phyloP scores from a whole-genome alignment of 1,284 basidiomycete genomes.

The Sporisorium graminicola region DNA sequence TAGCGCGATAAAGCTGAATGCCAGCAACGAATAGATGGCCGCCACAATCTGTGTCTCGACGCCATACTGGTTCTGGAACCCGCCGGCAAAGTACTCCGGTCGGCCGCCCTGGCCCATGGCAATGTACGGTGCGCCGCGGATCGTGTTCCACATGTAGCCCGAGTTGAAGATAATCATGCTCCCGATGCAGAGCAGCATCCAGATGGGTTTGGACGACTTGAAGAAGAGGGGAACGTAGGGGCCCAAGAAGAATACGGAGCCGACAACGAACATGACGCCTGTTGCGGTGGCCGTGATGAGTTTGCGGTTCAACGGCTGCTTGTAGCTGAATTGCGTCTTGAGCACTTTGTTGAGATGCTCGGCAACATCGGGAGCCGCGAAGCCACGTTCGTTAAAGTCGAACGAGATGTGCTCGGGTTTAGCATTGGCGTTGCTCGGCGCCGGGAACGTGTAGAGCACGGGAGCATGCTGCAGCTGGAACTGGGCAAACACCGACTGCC shows the following conservation, averaged over 20 bases:
- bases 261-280: slow-evolving; percentile 19
- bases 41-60: slow-evolving; percentile 91
- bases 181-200: slow-evolving; percentile 52
- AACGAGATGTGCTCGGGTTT: slow-evolving; percentile 40
- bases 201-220: slow-evolving; percentile 35
- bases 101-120: slow-evolving; percentile 73
- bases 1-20: slow-evolving; percentile 84
- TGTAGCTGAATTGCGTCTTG: slow-evolving; percentile 41
- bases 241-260: slow-evolving; percentile 35
- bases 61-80: slow-evolving; percentile 90
- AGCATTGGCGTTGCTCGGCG: slow-evolving; percentile 24
- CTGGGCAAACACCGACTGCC: slow-evolving; percentile 51
- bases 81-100: slow-evolving; percentile 83
- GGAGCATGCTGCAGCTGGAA: slow-evolving; percentile 59
- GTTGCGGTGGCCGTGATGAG: slow-evolving; percentile 34
- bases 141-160: slow-evolving; percentile 92
- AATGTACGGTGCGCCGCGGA: slow-evolving; percentile 83
- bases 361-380: slow-evolving; percentile 47
- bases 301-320: slow-evolving; percentile 51
- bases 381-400: slow-evolving; percentile 57
- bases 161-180: slow-evolving; percentile 67
- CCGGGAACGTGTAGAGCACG: slow-evolving; percentile 55
- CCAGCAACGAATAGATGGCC: slow-evolving; percentile 85
- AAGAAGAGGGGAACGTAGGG: slow-evolving; percentile 34
- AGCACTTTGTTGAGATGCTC: slow-evolving; percentile 39